Base-by-base conservation (phyloP, 2,329 filamentous ascomycete species). In the Hypoxylon sp. region DNA sequence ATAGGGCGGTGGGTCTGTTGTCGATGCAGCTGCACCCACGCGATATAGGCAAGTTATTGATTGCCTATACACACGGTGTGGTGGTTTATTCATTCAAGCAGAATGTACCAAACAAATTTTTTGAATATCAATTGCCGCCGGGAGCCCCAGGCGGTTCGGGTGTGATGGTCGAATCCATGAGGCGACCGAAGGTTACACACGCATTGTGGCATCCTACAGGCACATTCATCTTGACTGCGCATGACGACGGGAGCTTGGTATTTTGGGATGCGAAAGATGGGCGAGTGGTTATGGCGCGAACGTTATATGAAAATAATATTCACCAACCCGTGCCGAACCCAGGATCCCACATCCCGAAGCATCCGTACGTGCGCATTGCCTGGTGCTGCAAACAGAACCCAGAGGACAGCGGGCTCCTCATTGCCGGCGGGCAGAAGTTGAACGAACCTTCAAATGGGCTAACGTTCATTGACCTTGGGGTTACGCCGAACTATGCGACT, bases 311-410 rank as follows among this genome's bases (percentile, higher is more conserved):
- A 60, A 87, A 86, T 3, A 87, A 92, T 71, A 82, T 98, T 57
- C 87, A 97, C 71, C 86, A 90, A 67, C 89, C 90, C 2, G 83
- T 84, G 0, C 76, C 82, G 12, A 72, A 80, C 0, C 79, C 84
- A 2, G 83, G 83, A 1, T 83, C 82, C 0, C 81, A 89, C 42
- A 83, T 84, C 14, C 79, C 90, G 12, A 90, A 91, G 65, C 90
- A 92, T 58, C 93, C 93, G 0, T 91, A 95, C 64, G 87, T 88
- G 65, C 89, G 89, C 67, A 88, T 98, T 59, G 86, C 89, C 1
- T 99, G 96, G 96, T 99, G 96, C 79, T 95, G 93, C 61, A 97
- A 97, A 76, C 85, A 90, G 64, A 97, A 98, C 74, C 91, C 93
- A 0, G 96, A 99, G 73, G 95, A 99, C 73, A 98, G 93, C 16